Conservation (phyloP, 371 early-diverging fungal genomes). For the Syncephalis plumigaleata region DNA sequence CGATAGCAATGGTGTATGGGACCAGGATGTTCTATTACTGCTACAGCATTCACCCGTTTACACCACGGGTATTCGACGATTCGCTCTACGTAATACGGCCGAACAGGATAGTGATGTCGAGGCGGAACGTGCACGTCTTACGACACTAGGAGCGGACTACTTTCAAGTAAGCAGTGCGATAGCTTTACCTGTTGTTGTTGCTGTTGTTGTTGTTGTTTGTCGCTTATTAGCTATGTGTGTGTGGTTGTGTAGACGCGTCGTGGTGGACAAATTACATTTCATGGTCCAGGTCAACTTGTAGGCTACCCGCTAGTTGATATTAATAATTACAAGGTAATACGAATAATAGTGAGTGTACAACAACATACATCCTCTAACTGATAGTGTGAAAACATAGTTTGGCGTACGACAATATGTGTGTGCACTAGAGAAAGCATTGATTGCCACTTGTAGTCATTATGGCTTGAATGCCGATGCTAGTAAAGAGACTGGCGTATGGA, state of each 20-base stretch:
- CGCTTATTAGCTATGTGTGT: neutral
- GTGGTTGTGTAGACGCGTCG: slow-evolving; percentile 28
- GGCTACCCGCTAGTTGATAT: slow-evolving; percentile 87
- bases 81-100: slow-evolving; percentile 13
- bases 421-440: slow-evolving; percentile 54
- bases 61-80: slow-evolving; percentile 71
- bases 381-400: slow-evolving; percentile 13
- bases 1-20: neutral
- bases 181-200: no score
- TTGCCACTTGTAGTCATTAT: slow-evolving; percentile 43
- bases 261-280: slow-evolving; percentile 92
- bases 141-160: slow-evolving; percentile 55
- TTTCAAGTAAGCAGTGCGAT: slow-evolving; percentile 39
- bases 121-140: slow-evolving; percentile 31
- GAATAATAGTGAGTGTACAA: neutral
- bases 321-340: slow-evolving; percentile 34
- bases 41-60: slow-evolving; percentile 79
- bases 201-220: neutral
- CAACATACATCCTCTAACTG: neutral
- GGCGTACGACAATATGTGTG: slow-evolving; percentile 66
- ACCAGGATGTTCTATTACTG: slow-evolving; percentile 49
- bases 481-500: slow-evolving; percentile 77
- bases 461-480: slow-evolving; percentile 48
- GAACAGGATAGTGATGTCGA: slow-evolving; percentile 19
- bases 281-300: slow-evolving; percentile 94